These are phyloP conservation scores for Fusarium coffeatum DNA, from an alignment of 2,329 filamentous ascomycete genomes.

Conservation along the genomic window DNA sequence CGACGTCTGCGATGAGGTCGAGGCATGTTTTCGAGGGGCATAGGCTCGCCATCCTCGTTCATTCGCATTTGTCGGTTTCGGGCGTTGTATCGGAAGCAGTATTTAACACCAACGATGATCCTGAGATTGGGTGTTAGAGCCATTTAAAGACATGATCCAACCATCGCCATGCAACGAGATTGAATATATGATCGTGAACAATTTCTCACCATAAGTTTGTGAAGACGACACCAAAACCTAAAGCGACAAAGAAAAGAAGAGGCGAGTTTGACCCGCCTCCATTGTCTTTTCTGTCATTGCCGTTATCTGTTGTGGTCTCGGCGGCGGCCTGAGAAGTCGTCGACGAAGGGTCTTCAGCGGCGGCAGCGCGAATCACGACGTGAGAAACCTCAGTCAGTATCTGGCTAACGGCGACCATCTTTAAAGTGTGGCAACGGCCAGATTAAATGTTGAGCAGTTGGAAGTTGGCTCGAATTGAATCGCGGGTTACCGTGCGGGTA, in stretches of 20 bases:
- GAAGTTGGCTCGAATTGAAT: slow-evolving; percentile 44
- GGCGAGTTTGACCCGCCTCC: slow-evolving; percentile 56
- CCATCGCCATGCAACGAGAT: slow-evolving; percentile 71
- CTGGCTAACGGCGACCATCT: slow-evolving; percentile 45
- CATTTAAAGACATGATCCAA: slow-evolving; percentile 2
- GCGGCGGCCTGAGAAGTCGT: slow-evolving; percentile 37
- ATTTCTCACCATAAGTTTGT: slow-evolving; percentile 91
- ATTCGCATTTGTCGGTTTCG: slow-evolving; percentile 83
- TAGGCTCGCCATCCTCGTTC: slow-evolving; percentile 86
- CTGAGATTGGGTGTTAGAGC: slow-evolving; percentile 61
- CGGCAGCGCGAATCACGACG: slow-evolving; percentile 42
- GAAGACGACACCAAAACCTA: slow-evolving; percentile 98
- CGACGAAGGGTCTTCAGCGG: slow-evolving; percentile 35
- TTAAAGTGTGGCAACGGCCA: slow-evolving; percentile 28
- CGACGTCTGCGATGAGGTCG: slow-evolving; percentile 85
- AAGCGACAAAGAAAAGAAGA: slow-evolving; percentile 84
- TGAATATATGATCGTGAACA: slow-evolving; percentile 8
- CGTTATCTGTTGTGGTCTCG: slow-evolving; percentile 20
- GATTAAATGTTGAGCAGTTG: slow-evolving; percentile 31
- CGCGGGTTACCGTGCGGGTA: slow-evolving; percentile 43
- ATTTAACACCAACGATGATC: slow-evolving; percentile 99
- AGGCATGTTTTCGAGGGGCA: slow-evolving; percentile 87
- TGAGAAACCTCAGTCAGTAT: slow-evolving; percentile 45
- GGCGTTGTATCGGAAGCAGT: slow-evolving; percentile 98
- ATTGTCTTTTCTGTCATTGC: slow-evolving; percentile 33